phyloP scores from a whole-genome alignment of 2,329 filamentous ascomycete species.

The Chaetoscypha palmicola region DNA sequence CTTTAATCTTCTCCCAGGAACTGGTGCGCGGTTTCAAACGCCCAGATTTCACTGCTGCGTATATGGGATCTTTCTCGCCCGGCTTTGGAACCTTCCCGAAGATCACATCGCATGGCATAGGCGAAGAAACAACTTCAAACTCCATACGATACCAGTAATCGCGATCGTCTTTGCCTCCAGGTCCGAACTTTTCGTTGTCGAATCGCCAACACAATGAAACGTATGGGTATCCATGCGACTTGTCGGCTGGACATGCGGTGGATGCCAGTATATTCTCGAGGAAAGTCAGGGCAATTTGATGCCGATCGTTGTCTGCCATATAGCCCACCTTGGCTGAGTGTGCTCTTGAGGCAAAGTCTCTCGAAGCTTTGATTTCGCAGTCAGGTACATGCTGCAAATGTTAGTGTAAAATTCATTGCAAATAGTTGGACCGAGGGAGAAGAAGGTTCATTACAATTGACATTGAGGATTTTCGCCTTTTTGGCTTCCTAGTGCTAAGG shows the following conservation, averaged over 20 bases:
- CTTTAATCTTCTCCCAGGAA: not conserved
- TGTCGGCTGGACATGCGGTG: not conserved
- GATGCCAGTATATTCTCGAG: not conserved
- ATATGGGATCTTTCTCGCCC: not conserved
- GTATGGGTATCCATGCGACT: not conserved
- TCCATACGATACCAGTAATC: not conserved
- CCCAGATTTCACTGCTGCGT: not conserved
- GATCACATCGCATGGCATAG: not conserved
- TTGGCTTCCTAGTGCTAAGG: not conserved
- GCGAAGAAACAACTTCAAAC: not conserved
- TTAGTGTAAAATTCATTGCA: too few relatives aligned
- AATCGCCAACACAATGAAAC: not conserved
- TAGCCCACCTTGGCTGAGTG: not conserved
- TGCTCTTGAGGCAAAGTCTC: not conserved
- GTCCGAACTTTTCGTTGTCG: not conserved
- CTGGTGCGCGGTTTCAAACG: not conserved
- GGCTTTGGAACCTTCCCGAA: not conserved
- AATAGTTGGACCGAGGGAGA: too few relatives aligned
- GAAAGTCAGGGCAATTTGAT: not conserved
- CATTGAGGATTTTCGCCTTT: not conserved
- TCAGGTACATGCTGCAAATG: not conserved
- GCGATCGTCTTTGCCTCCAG: not conserved
- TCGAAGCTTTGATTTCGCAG: not conserved
- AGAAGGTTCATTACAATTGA: too few relatives aligned
- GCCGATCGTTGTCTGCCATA: not conserved